Base-by-base conservation (phyloP, 257 asterid genomes). In the Plantago ovata region DNA sequence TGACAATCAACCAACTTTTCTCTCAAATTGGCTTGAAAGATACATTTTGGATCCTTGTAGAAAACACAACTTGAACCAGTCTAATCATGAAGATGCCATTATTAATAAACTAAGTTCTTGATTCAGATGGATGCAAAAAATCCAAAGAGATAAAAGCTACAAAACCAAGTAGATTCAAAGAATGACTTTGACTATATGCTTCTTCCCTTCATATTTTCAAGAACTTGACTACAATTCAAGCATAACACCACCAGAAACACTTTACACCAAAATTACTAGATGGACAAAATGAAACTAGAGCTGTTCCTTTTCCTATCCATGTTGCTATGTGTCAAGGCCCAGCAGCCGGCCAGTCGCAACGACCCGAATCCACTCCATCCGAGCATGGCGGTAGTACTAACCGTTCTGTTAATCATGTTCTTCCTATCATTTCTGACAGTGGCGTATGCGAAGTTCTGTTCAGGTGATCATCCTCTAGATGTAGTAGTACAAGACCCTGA, bases 401-500 rank as follows among this genome's bases (percentile, higher is more conserved):
- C 56, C 7, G 69, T 74, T 24, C 77, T 84, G 2, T 46, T 63
- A 7, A 58, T 69, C 21, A 65, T 76, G 76, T 70, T 76, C 59
- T 59, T 63, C 28, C 3, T 78, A 9, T 72, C 77, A 3, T 68
- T 84, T 23, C 61, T 72, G 58, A 58, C 81, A 13, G 60, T 81
- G 3, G 79, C 64, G 13, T 81, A 68, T 3, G 82, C 76, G 7
- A 84, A 76, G 38, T 76, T 67, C 74, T 73, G 82, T 12, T 64
- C 55, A 20, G 32, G 40, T 2, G 22, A n/a, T 1, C 53, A 56
- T 12, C 38, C 2, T 41, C 42, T 48, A 4, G 19, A 46, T 3
- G 54, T 43, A 15, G 54, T 43, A 15, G 56, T 13, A 6, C 78
- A 62, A 16, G 43, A 46, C 7, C 77, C 69, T 0, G 50, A 22